Base-by-base conservation (phyloP, 306 rosid genomes). In the Trifolium dubium region DNA sequence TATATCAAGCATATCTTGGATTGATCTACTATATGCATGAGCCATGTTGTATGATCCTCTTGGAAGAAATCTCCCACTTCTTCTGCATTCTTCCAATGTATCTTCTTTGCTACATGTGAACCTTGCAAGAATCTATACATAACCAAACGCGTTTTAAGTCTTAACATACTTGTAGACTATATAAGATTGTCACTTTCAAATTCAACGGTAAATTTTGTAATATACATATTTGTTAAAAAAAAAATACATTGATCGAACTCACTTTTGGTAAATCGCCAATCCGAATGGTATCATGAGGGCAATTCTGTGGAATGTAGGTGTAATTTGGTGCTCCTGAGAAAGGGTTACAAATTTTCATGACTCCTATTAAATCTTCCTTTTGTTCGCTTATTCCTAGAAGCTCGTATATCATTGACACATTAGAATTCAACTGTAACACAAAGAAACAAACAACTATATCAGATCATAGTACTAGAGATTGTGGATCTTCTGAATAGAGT, bases 301-400 rank as follows among this genome's bases (percentile, higher is more conserved):
- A 91, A 28, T 44, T 67, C 3, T 77, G 29, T n/a, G 97, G 88
- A 71, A 41, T 65, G 61, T 87, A 91, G 67, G 37, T 81, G 74
- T 65, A 85, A 43, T 87, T 59, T 49, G 92, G 92, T 73, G 85
- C 77, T 34, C 73, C 83, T 0, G 87, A 63, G 74, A 91, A 90
- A 79, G 93, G 97, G 69, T 87, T 86, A 73, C 97, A 91, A 56
- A 91, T 77, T 74, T 78, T 64, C 34, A 62, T 23, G 70, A 69
- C 3, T 43, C 83, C 89, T 10, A 75, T 41, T 50, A 40, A 5
- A 12, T 59, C 74, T 55, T 78, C 85, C 67, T 75, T 75, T 40
- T 81, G 40, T 61, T 56, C 71, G 9, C 71, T 75, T 35, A 87
- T 60, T 77, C 89, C 92, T 44, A 87, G 63, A 19, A 83, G 15